Base-by-base conservation (phyloP, 768 basidiomycete species). In the Agaricus subrufescens region DNA sequence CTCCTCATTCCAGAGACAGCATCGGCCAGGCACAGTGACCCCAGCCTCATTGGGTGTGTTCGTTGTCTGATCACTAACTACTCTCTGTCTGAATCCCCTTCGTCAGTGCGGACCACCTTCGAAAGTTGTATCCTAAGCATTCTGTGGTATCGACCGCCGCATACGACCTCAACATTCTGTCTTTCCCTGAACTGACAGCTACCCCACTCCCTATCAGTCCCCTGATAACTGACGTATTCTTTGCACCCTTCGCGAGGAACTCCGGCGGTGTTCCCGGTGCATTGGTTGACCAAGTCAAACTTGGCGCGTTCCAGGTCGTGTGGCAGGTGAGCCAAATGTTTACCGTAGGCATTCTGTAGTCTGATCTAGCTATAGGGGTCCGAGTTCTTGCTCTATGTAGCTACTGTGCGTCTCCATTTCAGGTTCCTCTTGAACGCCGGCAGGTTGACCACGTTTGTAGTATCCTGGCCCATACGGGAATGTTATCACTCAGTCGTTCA, bases 91-190 rank as follows among this genome's bases (percentile, higher is more conserved):
- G 27, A 40, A 11, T 4, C 26, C 25, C 23, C 15, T 25, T 27
- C 10, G 58, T 69, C 69, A 69, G 78, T 62, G 65, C 73, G 27
- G 70, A 83, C 57, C 69, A 75, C 39, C 72, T 91, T 39, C 79
- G 75, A 38, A 77, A 73, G 61, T 55, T 86, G 14, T 84, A 89
- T 64, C 85, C 87, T 5, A 76, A 79, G 9, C 75, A 86, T 62
- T 82, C 84, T 27, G 61, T 89, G 27, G 76, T 87, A 7, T 67
- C 79, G 57, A 80, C 85, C 3, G 63, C 68, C 6, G 82, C 84
- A 55, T 67, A 58, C 50, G 64, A 70, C 29, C 64, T 85, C 58
- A 71, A 77, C 56, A 59, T 87, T 46, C 66, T 87, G 7, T 64
- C 63, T 19, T 81, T 80, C 59, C 87, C 87, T 42, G 79, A 67